These are phyloP conservation scores for Daldinia childiae DNA, from an alignment of 495 filamentous ascomycete genomes.

Conservation along the genomic window DNA sequence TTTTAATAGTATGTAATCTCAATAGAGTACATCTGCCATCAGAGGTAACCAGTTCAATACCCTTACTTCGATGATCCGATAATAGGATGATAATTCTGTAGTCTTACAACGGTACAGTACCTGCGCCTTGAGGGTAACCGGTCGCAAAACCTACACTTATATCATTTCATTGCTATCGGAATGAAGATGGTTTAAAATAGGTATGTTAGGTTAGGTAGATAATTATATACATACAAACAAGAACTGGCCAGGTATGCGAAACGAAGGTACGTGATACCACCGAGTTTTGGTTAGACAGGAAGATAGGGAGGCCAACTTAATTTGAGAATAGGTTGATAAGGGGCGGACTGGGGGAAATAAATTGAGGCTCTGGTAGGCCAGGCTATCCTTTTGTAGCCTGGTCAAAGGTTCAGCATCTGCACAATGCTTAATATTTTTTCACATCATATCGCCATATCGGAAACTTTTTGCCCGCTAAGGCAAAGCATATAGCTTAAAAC, in stretches of 20 bases:
- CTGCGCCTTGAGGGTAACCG: background rate
- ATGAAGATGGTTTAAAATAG: background rate
- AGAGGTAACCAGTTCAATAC: background rate
- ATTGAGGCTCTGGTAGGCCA: constrained; percentile 29
- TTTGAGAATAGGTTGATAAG: background rate
- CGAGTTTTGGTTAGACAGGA: background rate
- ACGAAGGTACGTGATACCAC: background rate
- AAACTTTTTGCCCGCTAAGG: background rate
- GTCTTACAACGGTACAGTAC: background rate
- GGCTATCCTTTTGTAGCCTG: constrained; percentile 12
- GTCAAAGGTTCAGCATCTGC: constrained; percentile 21
- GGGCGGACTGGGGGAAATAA: background rate
- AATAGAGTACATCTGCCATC: background rate
- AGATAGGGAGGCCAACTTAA: background rate
- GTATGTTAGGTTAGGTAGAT: no score
- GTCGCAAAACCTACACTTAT: background rate
- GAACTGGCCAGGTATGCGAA: background rate
- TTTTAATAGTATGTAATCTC: no score
- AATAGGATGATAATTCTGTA: background rate
- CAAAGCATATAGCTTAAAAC: background rate
- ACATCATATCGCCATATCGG: background rate
- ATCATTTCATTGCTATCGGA: background rate
- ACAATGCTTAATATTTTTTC: constrained; percentile 25
- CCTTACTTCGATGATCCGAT: background rate
- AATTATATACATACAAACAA: background rate